phyloP scores from a whole-genome alignment of 257 asterid species.

The Agastache rugosa region DNA sequence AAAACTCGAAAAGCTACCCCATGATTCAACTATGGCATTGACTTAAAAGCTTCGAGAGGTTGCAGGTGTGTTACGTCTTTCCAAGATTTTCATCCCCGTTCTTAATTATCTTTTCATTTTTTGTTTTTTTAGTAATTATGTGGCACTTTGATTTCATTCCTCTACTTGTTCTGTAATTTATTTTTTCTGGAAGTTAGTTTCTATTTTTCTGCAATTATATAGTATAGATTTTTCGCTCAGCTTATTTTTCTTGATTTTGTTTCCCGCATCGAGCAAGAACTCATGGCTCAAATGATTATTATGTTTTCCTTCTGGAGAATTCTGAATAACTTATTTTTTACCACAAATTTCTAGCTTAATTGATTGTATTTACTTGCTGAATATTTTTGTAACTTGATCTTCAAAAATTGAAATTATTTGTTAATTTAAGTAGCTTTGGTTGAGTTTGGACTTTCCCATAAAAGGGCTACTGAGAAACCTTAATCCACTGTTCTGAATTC shows the following conservation, averaged over 20 bases:
- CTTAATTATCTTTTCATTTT: background rate
- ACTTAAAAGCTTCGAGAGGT: slow-evolving; percentile 31
- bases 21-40: slow-evolving; percentile 30
- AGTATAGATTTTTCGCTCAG: background rate
- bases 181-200: slow-evolving; percentile 6
- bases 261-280: slow-evolving; percentile 22
- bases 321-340: background rate
- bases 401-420: background rate
- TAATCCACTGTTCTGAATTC: slow-evolving; percentile 18
- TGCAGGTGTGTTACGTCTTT: slow-evolving; percentile 39
- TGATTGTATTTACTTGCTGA: background rate
- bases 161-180: background rate
- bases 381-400: slow-evolving; percentile 1
- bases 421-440: slow-evolving; percentile 25
- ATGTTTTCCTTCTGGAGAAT: slow-evolving; percentile 14
- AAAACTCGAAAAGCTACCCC: slow-evolving; percentile 32
- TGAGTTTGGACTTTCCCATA: slow-evolving; percentile 30
- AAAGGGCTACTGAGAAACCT: slow-evolving; percentile 28
- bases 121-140: background rate
- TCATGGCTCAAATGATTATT: slow-evolving; percentile 11
- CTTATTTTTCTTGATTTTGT: slow-evolving; percentile 32
- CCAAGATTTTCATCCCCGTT: background rate
- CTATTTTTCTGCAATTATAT: background rate
- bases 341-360: background rate
- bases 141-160: background rate